Conservation (phyloP, 768 basidiomycete species). For the Leccinum uliginosum region DNA sequence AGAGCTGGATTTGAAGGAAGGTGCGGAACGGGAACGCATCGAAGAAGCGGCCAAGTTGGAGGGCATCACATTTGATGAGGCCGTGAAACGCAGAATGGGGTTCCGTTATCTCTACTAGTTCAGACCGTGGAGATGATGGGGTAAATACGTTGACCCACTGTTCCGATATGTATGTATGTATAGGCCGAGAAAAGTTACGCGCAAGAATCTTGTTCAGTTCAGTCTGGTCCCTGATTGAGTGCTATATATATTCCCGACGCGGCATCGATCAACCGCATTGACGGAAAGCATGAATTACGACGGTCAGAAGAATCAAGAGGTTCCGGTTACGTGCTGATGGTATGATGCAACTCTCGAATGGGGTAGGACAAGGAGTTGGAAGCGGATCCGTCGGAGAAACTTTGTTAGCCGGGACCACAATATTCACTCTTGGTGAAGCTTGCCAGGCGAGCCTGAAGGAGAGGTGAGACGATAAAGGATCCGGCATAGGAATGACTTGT, state of each 20-base stretch:
- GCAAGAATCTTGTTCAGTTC: not conserved
- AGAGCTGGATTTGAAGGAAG: not conserved
- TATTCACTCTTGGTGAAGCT: too few relatives aligned
- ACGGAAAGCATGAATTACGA: not conserved
- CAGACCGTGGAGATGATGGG: not conserved
- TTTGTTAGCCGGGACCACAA: not conserved
- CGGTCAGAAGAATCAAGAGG: not conserved
- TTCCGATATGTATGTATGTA: not conserved
- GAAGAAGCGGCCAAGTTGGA: not conserved
- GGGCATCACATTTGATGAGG: not conserved
- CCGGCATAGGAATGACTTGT: not conserved
- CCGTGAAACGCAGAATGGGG: not conserved
- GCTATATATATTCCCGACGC: not conserved
- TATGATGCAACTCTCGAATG: too few relatives aligned
- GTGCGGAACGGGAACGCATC: not conserved
- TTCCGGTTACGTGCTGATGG: too few relatives aligned
- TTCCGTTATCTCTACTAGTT: not conserved
- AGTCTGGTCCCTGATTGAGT: not conserved
- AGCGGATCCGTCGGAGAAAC: not conserved
- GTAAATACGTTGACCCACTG: not conserved
- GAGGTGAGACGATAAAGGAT: not conserved
- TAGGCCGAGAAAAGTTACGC: not conserved
- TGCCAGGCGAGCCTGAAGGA: not conserved
- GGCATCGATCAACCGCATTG: not conserved
- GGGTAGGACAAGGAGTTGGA: too few relatives aligned